Evolutionary conservation across 192 early-diverging fungal genomes (phyloP), one percentile per base, ranked within the genome.

Genomic region (Chytriomyces hyalinus): DNA sequence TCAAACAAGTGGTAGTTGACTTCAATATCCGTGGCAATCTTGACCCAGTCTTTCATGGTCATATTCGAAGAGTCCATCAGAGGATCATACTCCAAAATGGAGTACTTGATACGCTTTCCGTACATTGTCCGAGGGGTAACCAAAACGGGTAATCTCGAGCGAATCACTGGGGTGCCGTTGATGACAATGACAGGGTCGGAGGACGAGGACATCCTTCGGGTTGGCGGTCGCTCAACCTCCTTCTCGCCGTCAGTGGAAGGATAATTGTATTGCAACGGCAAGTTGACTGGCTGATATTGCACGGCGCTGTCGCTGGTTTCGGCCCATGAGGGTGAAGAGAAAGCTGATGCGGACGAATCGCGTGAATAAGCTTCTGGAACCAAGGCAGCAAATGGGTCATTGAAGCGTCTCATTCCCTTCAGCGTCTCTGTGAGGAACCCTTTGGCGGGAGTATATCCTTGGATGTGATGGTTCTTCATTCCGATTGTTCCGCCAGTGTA

Each of bases 401-500:
- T 95, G 84, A 99, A 97, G 15, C 95, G 91, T 6, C 83, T 75
- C 70, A 93, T 92, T 8, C 78, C 83, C 4, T 92, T 89, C 43
- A 97, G 87, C 44, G 89, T 91, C n/a, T 92, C 79, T 0, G 91
- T 91, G 26, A 98, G 84, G 77, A 92, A 97, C 22, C 95, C 93
- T 7, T 90, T 89, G 0, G 84, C 82, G 67, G 91, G 83, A 17
- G 81, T 69, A 62, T 86, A 88, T 57, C 82, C 85, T 43, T 82
- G 72, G 49, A 61, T 67, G 24, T 65, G 67, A 13, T 68, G 65
- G 67, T 85, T 85, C 64, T 81, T 82, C 95, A 96, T 97, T 20
- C 94, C 94, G 78, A 96, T 95, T 0, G 94, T 96, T 15, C 96
- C 97, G 73, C 97, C 97, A 4, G 96, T 98, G 84, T 98, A 99